These are phyloP conservation scores for Aspergillus awamori DNA, from an alignment of 2,329 filamentous ascomycete species.

Conservation along the genomic window DNA sequence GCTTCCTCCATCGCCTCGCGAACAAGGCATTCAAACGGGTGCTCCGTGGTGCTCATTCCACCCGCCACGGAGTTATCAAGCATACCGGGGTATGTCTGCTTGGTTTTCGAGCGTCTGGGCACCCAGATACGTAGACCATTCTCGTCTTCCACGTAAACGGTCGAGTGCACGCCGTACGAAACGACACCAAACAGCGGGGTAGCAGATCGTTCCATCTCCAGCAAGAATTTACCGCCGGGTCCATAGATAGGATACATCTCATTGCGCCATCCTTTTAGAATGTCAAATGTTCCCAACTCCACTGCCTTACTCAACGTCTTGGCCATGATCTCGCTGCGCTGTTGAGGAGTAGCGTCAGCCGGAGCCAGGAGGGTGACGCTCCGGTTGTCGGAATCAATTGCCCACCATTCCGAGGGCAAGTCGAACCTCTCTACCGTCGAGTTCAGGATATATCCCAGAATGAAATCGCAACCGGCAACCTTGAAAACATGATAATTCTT, in stretches of 20 bases:
- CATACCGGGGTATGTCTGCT: slow-evolving; percentile 88
- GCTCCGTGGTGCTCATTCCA: slow-evolving; percentile 78
- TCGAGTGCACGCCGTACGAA: slow-evolving; percentile 81
- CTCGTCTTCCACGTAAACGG: slow-evolving; percentile 64
- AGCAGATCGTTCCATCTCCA: slow-evolving; percentile 76
- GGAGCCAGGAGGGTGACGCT: slow-evolving; percentile 65
- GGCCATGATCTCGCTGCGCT: slow-evolving; percentile 62
- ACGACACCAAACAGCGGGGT: slow-evolving; percentile 73
- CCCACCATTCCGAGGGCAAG: slow-evolving; percentile 61
- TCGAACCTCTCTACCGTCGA: slow-evolving; percentile 46
- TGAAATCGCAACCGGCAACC: slow-evolving; percentile 65
- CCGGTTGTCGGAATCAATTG: slow-evolving; percentile 60
- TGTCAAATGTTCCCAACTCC: slow-evolving; percentile 68
- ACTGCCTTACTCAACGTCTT: slow-evolving; percentile 69
- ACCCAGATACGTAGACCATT: slow-evolving; percentile 79
- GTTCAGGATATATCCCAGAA: slow-evolving; percentile 62
- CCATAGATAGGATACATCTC: slow-evolving; percentile 80
- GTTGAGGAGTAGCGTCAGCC: slow-evolving; percentile 59
- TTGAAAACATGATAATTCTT: slow-evolving; percentile 66
- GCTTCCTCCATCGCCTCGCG: slow-evolving; percentile 91
- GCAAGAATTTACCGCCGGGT: slow-evolving; percentile 59
- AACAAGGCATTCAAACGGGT: slow-evolving; percentile 77
- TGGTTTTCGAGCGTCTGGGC: slow-evolving; percentile 71
- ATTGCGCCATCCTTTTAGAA: slow-evolving; percentile 77
- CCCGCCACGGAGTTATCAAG: slow-evolving; percentile 94